phyloP scores from a whole-genome alignment of 176 grass and related monocot genomes.

The Juncus effusus region DNA sequence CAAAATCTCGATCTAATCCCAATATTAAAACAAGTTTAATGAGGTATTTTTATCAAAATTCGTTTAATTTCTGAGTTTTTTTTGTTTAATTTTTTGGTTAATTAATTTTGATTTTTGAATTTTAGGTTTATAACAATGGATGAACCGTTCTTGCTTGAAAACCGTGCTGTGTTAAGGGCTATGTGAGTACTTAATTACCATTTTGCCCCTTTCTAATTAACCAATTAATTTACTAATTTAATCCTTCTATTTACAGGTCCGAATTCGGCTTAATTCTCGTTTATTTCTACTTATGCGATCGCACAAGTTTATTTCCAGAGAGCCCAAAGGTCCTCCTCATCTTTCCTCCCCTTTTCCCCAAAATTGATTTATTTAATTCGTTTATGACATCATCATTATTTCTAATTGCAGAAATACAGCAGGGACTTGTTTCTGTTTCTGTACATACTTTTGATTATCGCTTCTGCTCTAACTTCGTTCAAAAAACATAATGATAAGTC shows the following conservation, averaged over 20 bases:
- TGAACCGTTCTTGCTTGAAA: slow-evolving; percentile 67
- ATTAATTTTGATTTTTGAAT: slow-evolving; percentile 8
- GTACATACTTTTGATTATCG: slow-evolving; percentile 76
- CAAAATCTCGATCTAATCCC: slow-evolving; percentile 34
- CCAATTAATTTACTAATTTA: slow-evolving; percentile 12
- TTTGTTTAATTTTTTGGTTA: slow-evolving; percentile 9
- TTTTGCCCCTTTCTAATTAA: not conserved
- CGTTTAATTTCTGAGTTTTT: not conserved
- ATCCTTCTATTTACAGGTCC: slow-evolving; percentile 32
- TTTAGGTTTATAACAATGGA: slow-evolving; percentile 73
- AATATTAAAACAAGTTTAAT: slow-evolving; percentile 52
- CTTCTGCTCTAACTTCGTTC: slow-evolving; percentile 60
- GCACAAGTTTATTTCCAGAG: slow-evolving; percentile 69
- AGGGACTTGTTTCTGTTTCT: slow-evolving; percentile 89
- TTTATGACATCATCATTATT: slow-evolving; percentile 13
- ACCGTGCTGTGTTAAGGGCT: slow-evolving; percentile 54
- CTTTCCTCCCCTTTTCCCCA: slow-evolving; percentile 1
- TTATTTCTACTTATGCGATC: slow-evolving; percentile 76
- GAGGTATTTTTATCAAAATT: slow-evolving; percentile 39
- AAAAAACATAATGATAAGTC: slow-evolving; percentile 77
- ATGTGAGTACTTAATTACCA: slow-evolving; percentile 42
- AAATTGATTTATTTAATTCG: slow-evolving; percentile 4
- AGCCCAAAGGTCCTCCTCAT: slow-evolving; percentile 52
- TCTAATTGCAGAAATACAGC: slow-evolving; percentile 64
- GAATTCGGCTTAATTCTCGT: slow-evolving; percentile 62